phyloP scores from a whole-genome alignment of 176 grass and related monocot species.

The Tillandsia leiboldiana region DNA sequence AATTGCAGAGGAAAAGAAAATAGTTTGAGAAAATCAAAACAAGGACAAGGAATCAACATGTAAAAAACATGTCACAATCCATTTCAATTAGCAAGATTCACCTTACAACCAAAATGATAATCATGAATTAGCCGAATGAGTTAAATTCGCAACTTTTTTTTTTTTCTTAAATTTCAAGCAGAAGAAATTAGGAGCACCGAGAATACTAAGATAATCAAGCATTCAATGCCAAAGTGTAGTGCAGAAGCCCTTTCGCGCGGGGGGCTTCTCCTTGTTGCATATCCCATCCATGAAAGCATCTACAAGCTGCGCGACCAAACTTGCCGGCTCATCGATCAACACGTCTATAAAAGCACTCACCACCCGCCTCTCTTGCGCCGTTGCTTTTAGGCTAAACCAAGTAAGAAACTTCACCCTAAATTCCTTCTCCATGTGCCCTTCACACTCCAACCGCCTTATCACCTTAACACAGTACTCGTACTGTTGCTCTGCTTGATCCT shows the following conservation, averaged over 20 bases:
- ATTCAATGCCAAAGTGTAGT: conserved; percentile 48
- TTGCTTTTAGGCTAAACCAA: conserved; percentile 97
- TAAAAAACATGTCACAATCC: background rate
- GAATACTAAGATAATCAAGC: background rate
- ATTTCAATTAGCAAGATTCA: background rate
- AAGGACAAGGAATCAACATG: background rate
- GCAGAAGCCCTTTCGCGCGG: conserved; percentile 34
- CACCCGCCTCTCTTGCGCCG: conserved; percentile 54
- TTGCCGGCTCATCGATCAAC: conserved; percentile 53
- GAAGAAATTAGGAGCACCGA: background rate
- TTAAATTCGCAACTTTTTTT: background rate
- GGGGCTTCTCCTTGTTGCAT: conserved; percentile 50
- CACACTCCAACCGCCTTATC: conserved; percentile 73
- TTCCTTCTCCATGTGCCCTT: conserved; percentile 66
- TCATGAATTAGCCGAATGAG: conserved; percentile 1
- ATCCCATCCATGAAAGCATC: conserved; percentile 68
- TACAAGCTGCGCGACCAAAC: conserved; percentile 55
- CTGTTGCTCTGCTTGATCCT: conserved; percentile 40
- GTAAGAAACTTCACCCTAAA: conserved; percentile 83
- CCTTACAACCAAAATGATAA: conserved; percentile 3
- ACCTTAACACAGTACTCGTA: conserved; percentile 92
- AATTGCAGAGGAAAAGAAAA: too few species aligned
- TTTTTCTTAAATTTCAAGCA: background rate
- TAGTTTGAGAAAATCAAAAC: too few species aligned
- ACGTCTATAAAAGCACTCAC: conserved; percentile 65